These are phyloP conservation scores for Sphagnum tenellum DNA, from an alignment of 225 moss, liverwort and hornwort species.

Conservation along the genomic window DNA sequence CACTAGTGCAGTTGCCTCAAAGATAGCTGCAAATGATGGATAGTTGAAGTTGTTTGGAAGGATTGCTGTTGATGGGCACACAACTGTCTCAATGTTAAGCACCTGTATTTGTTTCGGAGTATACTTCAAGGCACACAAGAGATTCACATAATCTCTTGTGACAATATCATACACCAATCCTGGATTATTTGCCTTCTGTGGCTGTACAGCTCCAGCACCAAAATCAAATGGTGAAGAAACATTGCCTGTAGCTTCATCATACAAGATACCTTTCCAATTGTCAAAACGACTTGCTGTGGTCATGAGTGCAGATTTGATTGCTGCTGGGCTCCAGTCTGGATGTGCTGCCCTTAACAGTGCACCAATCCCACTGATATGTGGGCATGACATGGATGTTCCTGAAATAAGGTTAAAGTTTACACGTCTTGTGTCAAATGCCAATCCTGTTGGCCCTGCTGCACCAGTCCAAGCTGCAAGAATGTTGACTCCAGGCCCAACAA, in stretches of 20 bases:
- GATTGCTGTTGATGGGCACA: conserved; percentile 27
- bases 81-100: conserved; percentile 43
- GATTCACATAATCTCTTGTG: conserved; percentile 54
- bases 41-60: conserved; percentile 67
- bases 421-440: conserved; percentile 38
- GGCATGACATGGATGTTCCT: conserved; percentile 93
- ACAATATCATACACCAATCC: conserved; percentile 71
- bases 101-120: conserved; percentile 46
- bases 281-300: conserved; percentile 63
- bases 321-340: conserved; percentile 76
- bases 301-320: conserved; percentile 88
- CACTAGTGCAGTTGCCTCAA: conserved; percentile 38
- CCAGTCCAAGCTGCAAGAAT: conserved; percentile 93
- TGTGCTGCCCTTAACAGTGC: conserved; percentile 68
- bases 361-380: conserved; percentile 83
- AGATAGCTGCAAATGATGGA: conserved; percentile 61
- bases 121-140: conserved; percentile 76
- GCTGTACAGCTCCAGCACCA: conserved; percentile 84
- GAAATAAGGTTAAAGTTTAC: conserved; percentile 81
- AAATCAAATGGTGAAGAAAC: conserved; percentile 63
- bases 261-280: conserved; percentile 22
- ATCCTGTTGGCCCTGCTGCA: conserved; percentile 67
- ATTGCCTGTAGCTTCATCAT: conserved; percentile 76
- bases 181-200: conserved; percentile 67
- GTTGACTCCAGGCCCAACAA: conserved; percentile 80